phyloP scores from a whole-genome alignment of 75 land plant genomes.

The Pinus tabuliformis region DNA sequence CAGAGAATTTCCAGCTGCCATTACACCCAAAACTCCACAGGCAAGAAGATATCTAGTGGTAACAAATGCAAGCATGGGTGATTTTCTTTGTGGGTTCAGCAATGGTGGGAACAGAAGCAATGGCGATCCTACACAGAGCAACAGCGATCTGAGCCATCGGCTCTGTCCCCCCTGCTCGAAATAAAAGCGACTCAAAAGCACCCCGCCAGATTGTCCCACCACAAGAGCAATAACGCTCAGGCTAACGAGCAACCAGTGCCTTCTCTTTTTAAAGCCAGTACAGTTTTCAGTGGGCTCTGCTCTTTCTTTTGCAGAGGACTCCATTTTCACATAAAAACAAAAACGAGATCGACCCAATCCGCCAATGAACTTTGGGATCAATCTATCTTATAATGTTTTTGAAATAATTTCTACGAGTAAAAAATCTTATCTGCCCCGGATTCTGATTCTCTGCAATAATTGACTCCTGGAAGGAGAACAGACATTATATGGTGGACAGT shows the following conservation, averaged over 20 bases:
- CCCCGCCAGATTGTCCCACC: background rate
- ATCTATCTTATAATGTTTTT: no score
- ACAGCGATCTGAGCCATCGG: background rate
- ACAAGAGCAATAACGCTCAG: background rate
- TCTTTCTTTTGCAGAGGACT: no score
- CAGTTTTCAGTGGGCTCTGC: no score
- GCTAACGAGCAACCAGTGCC: background rate
- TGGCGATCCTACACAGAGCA: background rate
- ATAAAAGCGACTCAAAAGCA: background rate
- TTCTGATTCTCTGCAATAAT: no score
- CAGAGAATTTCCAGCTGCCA: conserved; percentile 52
- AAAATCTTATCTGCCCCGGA: no score
- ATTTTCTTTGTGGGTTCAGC: background rate
- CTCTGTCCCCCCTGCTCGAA: background rate
- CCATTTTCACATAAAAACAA: no score
- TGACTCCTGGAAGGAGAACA: no score
- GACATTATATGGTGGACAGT: no score
- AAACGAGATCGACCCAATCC: no score
- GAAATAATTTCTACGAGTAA: no score
- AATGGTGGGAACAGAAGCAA: background rate
- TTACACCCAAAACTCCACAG: conserved; percentile 22
- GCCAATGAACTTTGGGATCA: no score
- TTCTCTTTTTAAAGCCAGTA: background rate
- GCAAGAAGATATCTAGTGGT: no score
- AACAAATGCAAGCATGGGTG: background rate